These are phyloP conservation scores for Periconia sp. DNA, from an alignment of 2,329 filamentous ascomycete species.

Conservation along the genomic window DNA sequence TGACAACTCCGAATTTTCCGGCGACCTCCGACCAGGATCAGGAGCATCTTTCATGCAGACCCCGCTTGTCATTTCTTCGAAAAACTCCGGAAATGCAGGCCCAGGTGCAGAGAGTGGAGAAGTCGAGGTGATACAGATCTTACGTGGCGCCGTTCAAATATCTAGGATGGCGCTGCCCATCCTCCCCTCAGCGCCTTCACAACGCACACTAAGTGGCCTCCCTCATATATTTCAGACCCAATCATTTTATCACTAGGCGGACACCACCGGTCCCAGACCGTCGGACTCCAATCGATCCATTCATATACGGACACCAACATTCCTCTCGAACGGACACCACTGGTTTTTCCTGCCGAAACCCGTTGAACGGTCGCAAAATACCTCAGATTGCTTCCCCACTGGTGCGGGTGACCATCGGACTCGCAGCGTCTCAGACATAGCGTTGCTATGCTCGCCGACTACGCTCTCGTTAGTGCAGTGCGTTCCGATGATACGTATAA, in stretches of 20 bases:
- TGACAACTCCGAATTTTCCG: background rate
- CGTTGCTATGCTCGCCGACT: background rate
- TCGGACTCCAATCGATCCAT: background rate
- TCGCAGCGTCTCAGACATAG: background rate
- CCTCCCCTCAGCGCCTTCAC: background rate
- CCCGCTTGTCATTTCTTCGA: background rate
- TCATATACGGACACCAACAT: background rate
- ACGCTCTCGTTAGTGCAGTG: background rate
- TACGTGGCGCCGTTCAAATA: slow-evolving; percentile 6
- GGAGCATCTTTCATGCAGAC: background rate
- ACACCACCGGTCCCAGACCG: background rate
- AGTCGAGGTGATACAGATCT: background rate
- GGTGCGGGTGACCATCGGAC: background rate
- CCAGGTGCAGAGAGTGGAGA: background rate
- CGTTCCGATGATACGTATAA: too few relatives aligned
- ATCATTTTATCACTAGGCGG: background rate
- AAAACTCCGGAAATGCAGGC: background rate
- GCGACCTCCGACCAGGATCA: background rate
- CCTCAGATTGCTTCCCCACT: background rate
- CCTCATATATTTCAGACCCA: background rate
- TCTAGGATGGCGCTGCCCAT: background rate
- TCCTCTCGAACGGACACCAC: background rate
- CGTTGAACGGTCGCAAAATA: too few relatives aligned
- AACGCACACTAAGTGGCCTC: background rate
- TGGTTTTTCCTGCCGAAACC: background rate